These are phyloP conservation scores for Xylariaceae sp. DNA, from an alignment of 2,329 filamentous ascomycete species.

Conservation along the genomic window DNA sequence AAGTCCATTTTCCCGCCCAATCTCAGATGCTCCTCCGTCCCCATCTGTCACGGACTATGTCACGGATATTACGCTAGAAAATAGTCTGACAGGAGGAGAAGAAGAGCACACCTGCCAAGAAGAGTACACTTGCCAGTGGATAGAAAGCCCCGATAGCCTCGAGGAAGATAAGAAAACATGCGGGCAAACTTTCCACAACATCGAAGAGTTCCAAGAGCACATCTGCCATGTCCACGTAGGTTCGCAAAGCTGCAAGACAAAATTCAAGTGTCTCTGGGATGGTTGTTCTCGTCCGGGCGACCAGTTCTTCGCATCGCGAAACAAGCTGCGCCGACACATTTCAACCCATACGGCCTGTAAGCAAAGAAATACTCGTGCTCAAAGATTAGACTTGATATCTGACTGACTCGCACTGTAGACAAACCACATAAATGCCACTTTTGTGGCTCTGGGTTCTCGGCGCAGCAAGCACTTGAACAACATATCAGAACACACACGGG, in stretches of 20 bases:
- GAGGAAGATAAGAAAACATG: slow-evolving; percentile 17
- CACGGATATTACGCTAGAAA: too few species aligned
- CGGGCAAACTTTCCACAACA: slow-evolving; percentile 22
- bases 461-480: slow-evolving; percentile 64
- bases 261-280: slow-evolving; percentile 30
- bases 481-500: slow-evolving; percentile 65
- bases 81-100: too few species aligned
- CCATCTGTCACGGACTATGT: too few species aligned
- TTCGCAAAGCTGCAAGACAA: slow-evolving; percentile 23
- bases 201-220: slow-evolving; percentile 25
- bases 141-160: slow-evolving; percentile 8
- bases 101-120: slow-evolving; percentile 2
- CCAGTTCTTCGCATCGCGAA: slow-evolving; percentile 27
- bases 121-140: slow-evolving; percentile 25
- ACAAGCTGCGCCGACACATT: slow-evolving; percentile 32
- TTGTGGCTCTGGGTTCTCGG: slow-evolving; percentile 58
- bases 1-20: too few species aligned
- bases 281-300: slow-evolving; percentile 26
- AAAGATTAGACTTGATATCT: slow-evolving; percentile 3
- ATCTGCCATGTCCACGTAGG: slow-evolving; percentile 25
- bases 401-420: slow-evolving; percentile 37
- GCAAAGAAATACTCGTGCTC: neutral
- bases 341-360: slow-evolving; percentile 32
- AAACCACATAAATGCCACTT: slow-evolving; percentile 55
- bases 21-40: too few species aligned